Percentiles rank a stretch among this genome's conserved stretches.
Evolutionary conservation across 352 stramenopile genomes (phyloP).

Genomic region (Pythium folliculosum): DNA sequence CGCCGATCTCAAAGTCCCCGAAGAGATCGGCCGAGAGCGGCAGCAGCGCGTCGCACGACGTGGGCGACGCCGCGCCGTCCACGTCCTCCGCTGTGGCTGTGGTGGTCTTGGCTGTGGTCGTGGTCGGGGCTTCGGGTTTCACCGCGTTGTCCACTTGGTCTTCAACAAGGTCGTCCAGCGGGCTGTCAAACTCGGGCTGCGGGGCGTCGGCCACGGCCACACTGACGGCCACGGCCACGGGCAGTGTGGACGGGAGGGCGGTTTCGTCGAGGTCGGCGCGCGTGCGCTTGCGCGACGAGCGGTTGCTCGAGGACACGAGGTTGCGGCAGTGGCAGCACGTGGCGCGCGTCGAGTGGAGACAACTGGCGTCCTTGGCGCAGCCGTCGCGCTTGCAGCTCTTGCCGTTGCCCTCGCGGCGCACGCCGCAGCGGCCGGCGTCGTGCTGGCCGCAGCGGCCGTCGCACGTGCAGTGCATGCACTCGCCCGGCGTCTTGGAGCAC

Average conservation of each 20-base stretch:
- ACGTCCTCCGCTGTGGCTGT: constrained; percentile 1
- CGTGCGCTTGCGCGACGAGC: constrained; percentile 39
- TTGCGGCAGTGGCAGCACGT: constrained; percentile 82
- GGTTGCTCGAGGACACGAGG: constrained; percentile 61
- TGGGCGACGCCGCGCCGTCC: constrained; percentile 22
- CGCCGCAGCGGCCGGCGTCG: constrained; percentile 51
- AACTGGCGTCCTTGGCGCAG: constrained; percentile 63
- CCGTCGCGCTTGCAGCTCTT: constrained; percentile 63
- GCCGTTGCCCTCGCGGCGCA: constrained; percentile 61
- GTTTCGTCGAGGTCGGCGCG: constrained; percentile 16
- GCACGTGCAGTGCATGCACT: constrained; percentile 86
- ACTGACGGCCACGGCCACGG: neutral
- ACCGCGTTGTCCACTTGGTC: neutral
- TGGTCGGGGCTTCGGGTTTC: neutral
- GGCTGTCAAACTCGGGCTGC: neutral
- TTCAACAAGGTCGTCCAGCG: neutral
- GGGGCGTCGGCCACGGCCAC: neutral
- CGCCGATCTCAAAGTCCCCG: constrained; percentile 23
- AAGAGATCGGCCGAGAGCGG: constrained; percentile 23
- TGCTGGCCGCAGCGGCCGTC: constrained; percentile 71
- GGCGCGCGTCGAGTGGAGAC: constrained; percentile 68
- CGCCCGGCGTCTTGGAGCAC: constrained; percentile 50
- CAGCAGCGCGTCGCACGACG: constrained; percentile 22
- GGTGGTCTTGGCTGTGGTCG: neutral
- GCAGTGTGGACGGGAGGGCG: neutral